Base-by-base conservation (phyloP, 495 filamentous ascomycete genomes). In the Aspergillus nidulans region DNA sequence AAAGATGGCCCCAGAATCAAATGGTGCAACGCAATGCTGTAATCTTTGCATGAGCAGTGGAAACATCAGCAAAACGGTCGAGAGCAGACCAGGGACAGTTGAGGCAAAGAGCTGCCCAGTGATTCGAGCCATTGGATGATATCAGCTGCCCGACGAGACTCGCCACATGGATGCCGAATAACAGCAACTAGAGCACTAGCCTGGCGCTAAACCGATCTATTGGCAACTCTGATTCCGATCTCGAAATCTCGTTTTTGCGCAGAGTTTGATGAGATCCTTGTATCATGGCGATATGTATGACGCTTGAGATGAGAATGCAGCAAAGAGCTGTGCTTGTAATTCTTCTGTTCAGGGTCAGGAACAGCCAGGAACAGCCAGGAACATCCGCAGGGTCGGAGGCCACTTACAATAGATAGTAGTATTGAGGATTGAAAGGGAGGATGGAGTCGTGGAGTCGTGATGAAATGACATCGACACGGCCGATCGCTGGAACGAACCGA, bases 161-260 rank as follows among this genome's bases (percentile, higher is more conserved):
- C 18, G 45, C 45, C 45, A 49, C 45, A 34, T 34, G 45, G 28
- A 49, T 34, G 28, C 45, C 24, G 23, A 49, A 20, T 49, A 12
- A 28, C 28, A 36, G 12, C 12, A 12, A 13, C 13, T 34, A 21
- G 6, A 3, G 43, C 6, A 16, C 44, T 47, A 47, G 25, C 18
- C 13, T 36, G 16, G 45, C 45, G 45, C 45, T 49, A 49, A 23
- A 28, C 12, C 45, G 28, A 49, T 49, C 45, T 49, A 49, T 49
- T 49, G 18, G n/a, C 30, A 49, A 49, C 28, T 21, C 23, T 34
- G 25, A 47, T 30, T 47, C n/a, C 2, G 44, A 47, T 12, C 44
- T 47, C 40, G 12, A 34, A 34, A 10, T 7, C 30, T 34, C 30
- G 30, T 7, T 13, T 44, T 26, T 24, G 20, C 20, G 36, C 36